Evolutionary conservation across 164 flowering plant species (phyloP), one percentile per base, ranked within the genome.

Genomic region (Buxus sempervirens): DNA sequence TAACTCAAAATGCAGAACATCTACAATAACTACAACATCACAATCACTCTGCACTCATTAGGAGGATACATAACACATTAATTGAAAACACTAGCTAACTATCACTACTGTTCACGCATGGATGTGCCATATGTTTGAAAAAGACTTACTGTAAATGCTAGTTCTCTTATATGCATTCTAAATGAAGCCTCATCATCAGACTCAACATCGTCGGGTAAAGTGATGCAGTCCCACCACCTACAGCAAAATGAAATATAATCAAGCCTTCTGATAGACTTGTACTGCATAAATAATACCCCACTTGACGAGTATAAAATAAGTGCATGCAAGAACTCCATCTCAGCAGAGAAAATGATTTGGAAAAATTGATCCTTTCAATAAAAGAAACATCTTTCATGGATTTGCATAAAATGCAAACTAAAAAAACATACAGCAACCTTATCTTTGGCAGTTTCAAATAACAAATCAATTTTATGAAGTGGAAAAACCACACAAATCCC

Each of bases 171-270:
- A 74, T 92, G 87, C 85, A 67, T 77, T 79, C 96, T 87, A 59
- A 90, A 91, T 38, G 82, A 77, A 64, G 66, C 78, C 74, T 92
- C 96, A 73, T 90, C 84, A 45, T 75, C 76, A 72, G 63, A 36
- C 70, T 80, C 93, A 78, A 91, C 82, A 78, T 93, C 93, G 66
- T 82, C 90, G 59, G 99, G 96, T 75, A 93, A 80, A 58, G 96
- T 84, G 76, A 90, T 80, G 80, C 99, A 93, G 54, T 96, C 96
- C 99, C 99, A 93, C 99, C 97, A 93, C 89, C 99, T 96, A 76
- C 22, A 80, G 48, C 58, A 36, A 69, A 64, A 53, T 25, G 58
- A 65, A 22, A 65, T n/a, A 53, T 58, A 71, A 28, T 9, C 42
- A 23, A 62, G 28, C 4, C 22, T n/a, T 26, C 32, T 32, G 36